Conservation (phyloP, 1,284 basidiomycete species). For the Austroboletus novae-zelandiae region DNA sequence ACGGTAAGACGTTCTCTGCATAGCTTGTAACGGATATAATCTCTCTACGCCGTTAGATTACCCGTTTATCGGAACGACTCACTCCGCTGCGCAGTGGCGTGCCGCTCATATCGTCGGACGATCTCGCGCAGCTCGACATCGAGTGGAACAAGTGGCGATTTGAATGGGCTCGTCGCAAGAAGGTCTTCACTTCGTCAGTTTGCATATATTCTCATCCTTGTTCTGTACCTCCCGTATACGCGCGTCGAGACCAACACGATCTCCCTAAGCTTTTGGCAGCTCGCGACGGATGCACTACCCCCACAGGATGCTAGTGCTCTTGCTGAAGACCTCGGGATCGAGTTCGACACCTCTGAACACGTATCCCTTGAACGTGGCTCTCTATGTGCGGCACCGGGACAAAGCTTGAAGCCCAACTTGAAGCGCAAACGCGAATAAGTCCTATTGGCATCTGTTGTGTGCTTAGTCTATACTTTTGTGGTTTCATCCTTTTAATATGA, state of each 20-base stretch:
- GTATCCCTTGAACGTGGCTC: constrained; percentile 36
- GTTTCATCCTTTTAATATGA: neutral
- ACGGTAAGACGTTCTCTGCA: constrained; percentile 36
- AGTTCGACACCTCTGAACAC: constrained; percentile 70
- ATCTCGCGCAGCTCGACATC: constrained; percentile 55
- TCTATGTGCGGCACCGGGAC: constrained; percentile 13
- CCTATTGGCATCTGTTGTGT: neutral
- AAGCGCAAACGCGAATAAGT: constrained; percentile 32
- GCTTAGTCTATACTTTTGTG: neutral
- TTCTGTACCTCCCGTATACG: neutral
- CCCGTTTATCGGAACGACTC: constrained; percentile 49
- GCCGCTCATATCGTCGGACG: constrained; percentile 63
- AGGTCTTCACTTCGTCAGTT: constrained; percentile 62
- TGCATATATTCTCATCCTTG: neutral
- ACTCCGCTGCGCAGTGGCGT: constrained; percentile 63
- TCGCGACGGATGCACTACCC: constrained; percentile 63
- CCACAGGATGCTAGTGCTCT: constrained; percentile 61
- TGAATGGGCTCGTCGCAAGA: constrained; percentile 70
- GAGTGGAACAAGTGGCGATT: constrained; percentile 70
- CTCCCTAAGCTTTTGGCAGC: constrained; percentile 60
- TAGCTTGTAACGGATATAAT: constrained; percentile 2
- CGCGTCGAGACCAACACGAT: constrained; percentile 1
- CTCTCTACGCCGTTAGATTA: constrained; percentile 40
- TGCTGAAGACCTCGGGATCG: constrained; percentile 72
- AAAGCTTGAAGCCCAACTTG: constrained; percentile 17